phyloP scores from a whole-genome alignment of 192 early-diverging fungal species.

The Coemansia erecta region DNA sequence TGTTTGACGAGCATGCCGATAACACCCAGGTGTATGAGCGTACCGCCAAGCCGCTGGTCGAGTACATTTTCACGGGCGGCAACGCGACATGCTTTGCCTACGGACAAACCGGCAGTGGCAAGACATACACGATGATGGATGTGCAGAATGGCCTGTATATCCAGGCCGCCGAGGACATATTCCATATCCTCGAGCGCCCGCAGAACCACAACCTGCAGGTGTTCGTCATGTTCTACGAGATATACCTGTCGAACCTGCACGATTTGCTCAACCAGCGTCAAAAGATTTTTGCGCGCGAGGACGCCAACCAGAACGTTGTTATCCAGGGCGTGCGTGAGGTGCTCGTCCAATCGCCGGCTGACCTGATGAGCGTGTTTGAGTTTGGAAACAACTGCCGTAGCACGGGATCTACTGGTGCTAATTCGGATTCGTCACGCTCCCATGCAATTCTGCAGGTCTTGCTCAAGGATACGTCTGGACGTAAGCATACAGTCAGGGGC shows the following conservation, averaged over 20 bases:
- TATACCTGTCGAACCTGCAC: constrained; percentile 94
- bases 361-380: constrained; percentile 91
- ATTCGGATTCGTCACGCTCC: constrained; percentile 91
- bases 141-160: constrained; percentile 85
- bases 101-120: constrained; percentile 91
- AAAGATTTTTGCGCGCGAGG: constrained; percentile 92
- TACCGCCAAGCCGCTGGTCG: constrained; percentile 90
- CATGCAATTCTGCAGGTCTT: constrained; percentile 96
- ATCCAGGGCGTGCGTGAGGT: constrained; percentile 88
- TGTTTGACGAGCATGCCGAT: constrained; percentile 75
- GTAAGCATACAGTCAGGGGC: constrained; percentile 62
- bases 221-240: constrained; percentile 93
- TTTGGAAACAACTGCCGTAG: constrained; percentile 85
- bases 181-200: constrained; percentile 66
- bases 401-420: constrained; percentile 94
- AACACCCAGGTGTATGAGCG: constrained; percentile 88
- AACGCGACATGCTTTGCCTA: constrained; percentile 99
- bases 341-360: constrained; percentile 79
- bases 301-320: constrained; percentile 91
- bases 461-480: constrained; percentile 66
- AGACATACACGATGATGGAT: constrained; percentile 97
- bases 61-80: constrained; percentile 92
- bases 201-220: constrained; percentile 74
- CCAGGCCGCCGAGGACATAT: constrained; percentile 88
- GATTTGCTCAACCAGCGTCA: constrained; percentile 92